phyloP scores from a whole-genome alignment of 345 rosid genomes.

The Punica granatum region DNA sequence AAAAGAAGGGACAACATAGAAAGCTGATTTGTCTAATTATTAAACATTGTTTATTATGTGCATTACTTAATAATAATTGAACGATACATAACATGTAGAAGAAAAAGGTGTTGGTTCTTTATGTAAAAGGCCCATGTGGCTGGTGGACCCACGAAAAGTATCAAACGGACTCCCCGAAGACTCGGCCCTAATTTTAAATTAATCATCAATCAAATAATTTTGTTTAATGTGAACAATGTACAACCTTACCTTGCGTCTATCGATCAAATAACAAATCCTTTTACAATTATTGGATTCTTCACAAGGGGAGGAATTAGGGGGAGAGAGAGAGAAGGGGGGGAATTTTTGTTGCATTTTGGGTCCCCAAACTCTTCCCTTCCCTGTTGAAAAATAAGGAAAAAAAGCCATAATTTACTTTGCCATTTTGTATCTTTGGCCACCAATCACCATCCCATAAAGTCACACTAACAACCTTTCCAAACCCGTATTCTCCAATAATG shows the following conservation, averaged over 20 bases:
- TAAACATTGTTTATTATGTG: too few relatives aligned
- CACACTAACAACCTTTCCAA: background rate
- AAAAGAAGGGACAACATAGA: background rate
- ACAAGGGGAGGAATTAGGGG: background rate
- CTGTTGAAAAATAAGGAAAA: background rate
- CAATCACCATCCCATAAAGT: slow-evolving; percentile 1
- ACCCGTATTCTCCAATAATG: background rate
- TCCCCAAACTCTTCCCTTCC: too few relatives aligned
- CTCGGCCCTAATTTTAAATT: background rate
- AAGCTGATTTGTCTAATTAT: background rate
- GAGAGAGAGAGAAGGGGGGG: too few relatives aligned
- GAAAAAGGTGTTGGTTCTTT: background rate
- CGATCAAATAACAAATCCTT: background rate
- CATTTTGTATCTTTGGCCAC: background rate
- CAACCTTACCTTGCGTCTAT: background rate
- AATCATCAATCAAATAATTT: background rate
- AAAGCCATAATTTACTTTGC: background rate
- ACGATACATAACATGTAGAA: background rate
- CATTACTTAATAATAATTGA: too few relatives aligned
- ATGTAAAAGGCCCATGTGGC: slow-evolving; percentile 1
- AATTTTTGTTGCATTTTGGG: too few relatives aligned
- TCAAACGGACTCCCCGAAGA: background rate
- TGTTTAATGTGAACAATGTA: background rate
- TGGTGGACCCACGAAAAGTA: background rate
- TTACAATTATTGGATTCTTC: background rate